Evolutionary conservation across 1,139 yeast species (phyloP).

Genomic region (Pneumocystis wakefieldiae): DNA sequence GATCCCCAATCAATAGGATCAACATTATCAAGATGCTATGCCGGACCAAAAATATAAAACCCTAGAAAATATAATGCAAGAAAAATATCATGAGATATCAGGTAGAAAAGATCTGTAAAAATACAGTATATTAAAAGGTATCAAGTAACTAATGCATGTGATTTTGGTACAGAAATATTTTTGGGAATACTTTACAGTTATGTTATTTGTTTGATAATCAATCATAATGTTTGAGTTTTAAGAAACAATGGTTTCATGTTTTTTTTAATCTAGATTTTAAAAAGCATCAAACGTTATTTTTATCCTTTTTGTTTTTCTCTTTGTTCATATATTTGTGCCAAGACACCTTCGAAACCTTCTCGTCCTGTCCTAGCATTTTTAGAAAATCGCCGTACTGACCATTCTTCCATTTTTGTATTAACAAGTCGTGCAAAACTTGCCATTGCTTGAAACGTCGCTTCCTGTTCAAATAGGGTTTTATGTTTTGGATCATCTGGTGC

Average conservation of each 20-base stretch:
- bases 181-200: no score
- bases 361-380: constrained; percentile 77
- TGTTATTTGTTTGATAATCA: no score
- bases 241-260: no score
- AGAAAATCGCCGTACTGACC: constrained; percentile 78
- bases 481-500: constrained; percentile 36
- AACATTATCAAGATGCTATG: constrained; percentile 37
- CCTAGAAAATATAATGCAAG: neutral
- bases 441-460: constrained; percentile 79
- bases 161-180: no score
- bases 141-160: no score
- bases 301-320: neutral
- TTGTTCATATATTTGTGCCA: constrained; percentile 19
- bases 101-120: no score
- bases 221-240: no score
- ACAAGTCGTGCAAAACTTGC: constrained; percentile 55
- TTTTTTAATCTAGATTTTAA: no score
- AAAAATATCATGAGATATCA: no score
- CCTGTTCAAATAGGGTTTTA: constrained; percentile 57
- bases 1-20: constrained; percentile 77
- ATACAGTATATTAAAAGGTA: no score
- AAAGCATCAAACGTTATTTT: no score
- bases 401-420: constrained; percentile 64
- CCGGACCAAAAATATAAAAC: no score
- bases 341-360: constrained; percentile 68